phyloP scores from a whole-genome alignment of 768 basidiomycete species.

The Hericium erinaceus region DNA sequence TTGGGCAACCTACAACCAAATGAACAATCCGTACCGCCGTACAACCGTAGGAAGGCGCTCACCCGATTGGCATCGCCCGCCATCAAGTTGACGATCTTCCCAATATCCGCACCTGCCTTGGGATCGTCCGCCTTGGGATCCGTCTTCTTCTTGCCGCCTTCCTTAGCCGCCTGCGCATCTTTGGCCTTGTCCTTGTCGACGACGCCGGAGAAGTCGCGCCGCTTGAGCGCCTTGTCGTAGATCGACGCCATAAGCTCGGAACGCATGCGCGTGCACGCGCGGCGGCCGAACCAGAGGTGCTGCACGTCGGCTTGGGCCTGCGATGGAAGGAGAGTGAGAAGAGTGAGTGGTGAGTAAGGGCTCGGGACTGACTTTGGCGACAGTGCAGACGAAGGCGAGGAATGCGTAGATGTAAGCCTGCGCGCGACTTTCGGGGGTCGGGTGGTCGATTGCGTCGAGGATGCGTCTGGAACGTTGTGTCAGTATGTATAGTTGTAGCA shows the following conservation, averaged over 20 bases:
- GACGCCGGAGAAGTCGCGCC: slow-evolving; percentile 77
- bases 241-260: slow-evolving; percentile 78
- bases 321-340: background rate
- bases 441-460: slow-evolving; percentile 46
- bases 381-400: slow-evolving; percentile 55
- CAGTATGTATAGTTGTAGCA: background rate
- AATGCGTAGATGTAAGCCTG: slow-evolving; percentile 73
- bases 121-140: slow-evolving; percentile 35
- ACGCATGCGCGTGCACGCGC: slow-evolving; percentile 65
- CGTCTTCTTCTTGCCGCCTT: slow-evolving; percentile 3
- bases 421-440: slow-evolving; percentile 41
- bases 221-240: slow-evolving; percentile 80
- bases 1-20: slow-evolving; percentile 24
- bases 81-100: slow-evolving; percentile 89
- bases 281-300: slow-evolving; percentile 73
- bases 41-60: background rate
- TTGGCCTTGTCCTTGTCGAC: slow-evolving; percentile 40
- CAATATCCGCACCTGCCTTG: slow-evolving; percentile 74
- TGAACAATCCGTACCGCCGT: background rate
- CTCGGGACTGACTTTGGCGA: slow-evolving; percentile 37
- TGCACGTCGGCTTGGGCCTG: slow-evolving; percentile 49
- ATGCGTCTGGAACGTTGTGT: slow-evolving; percentile 29
- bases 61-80: slow-evolving; percentile 58
- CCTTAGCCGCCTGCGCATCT: background rate
- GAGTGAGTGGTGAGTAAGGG: background rate